phyloP scores from a whole-genome alignment of 106 monocot genomes.

The Acorus calamus region DNA sequence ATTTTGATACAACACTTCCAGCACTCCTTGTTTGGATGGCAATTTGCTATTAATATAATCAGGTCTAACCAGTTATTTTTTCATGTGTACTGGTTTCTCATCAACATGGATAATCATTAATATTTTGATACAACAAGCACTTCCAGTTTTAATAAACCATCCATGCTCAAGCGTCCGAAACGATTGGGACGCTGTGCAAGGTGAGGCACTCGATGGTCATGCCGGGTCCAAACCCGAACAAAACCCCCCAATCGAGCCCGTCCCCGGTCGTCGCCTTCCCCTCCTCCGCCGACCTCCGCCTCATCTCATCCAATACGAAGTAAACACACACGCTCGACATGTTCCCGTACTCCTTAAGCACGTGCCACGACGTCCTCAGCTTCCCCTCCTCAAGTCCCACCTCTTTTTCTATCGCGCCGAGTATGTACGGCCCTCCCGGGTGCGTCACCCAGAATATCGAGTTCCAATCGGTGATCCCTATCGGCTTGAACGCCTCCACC shows the following conservation, averaged over 20 bases:
- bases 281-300: slow-evolving; percentile 11
- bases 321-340: slow-evolving; percentile 47
- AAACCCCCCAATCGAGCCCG: slow-evolving; percentile 9
- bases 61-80: too few species aligned
- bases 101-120: too few species aligned
- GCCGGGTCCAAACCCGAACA: slow-evolving; percentile 2
- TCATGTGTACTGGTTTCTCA: too few species aligned
- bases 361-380: slow-evolving; percentile 31
- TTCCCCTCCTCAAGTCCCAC: slow-evolving; percentile 23
- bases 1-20: too few species aligned
- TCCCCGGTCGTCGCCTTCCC: slow-evolving; percentile 11
- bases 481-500: slow-evolving; percentile 35
- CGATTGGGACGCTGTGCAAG: slow-evolving; percentile 1
- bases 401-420: slow-evolving; percentile 43
- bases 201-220: slow-evolving; percentile 3
- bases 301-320: slow-evolving; percentile 56
- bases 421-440: slow-evolving; percentile 41
- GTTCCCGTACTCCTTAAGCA: slow-evolving; percentile 46
- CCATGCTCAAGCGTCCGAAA: not conserved
- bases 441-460: slow-evolving; percentile 40
- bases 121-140: too few species aligned
- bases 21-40: too few species aligned
- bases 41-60: too few species aligned
- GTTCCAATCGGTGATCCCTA: slow-evolving; percentile 49
- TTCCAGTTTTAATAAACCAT: too few species aligned